phyloP scores from a whole-genome alignment of 768 basidiomycete species.

The Termitomyces sp. region DNA sequence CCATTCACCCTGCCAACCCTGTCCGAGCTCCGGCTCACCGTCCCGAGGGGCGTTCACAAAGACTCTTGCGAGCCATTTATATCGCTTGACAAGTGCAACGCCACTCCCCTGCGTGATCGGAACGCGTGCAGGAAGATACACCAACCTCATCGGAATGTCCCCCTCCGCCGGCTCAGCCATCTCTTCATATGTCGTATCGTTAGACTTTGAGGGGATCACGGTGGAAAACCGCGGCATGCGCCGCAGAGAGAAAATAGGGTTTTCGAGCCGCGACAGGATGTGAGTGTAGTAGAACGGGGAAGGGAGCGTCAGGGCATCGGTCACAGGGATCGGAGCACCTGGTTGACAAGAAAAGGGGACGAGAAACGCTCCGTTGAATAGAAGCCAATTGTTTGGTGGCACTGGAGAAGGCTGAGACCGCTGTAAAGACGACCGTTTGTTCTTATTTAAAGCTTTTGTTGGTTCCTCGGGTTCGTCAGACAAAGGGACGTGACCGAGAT shows the following conservation, averaged over 20 bases:
- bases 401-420: constrained; percentile 2
- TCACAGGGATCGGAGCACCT: constrained; percentile 48
- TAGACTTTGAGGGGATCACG: constrained; percentile 26
- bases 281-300: constrained; percentile 77
- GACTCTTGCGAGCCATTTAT: constrained; percentile 56
- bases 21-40: constrained; percentile 66
- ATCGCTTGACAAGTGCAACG: constrained; percentile 52
- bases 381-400: constrained; percentile 51
- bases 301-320: constrained; percentile 57
- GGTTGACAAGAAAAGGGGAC: constrained; percentile 50
- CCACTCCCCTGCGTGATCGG: constrained; percentile 58
- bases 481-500: constrained; percentile 71
- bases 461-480: constrained; percentile 23
- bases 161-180: neutral
- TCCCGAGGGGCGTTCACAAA: constrained; percentile 49
- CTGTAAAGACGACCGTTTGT: constrained; percentile 2
- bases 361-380: constrained; percentile 65
- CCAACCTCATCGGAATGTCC: constrained; percentile 36
- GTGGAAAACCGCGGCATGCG: constrained; percentile 29
- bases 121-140: constrained; percentile 40
- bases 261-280: constrained; percentile 39
- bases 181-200: neutral
- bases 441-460: constrained; percentile 13
- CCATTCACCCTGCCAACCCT: constrained; percentile 33
- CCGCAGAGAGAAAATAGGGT: constrained; percentile 30